Conservation (phyloP, 2,329 filamentous ascomycete genomes). For the Harringtonia aguacate region DNA sequence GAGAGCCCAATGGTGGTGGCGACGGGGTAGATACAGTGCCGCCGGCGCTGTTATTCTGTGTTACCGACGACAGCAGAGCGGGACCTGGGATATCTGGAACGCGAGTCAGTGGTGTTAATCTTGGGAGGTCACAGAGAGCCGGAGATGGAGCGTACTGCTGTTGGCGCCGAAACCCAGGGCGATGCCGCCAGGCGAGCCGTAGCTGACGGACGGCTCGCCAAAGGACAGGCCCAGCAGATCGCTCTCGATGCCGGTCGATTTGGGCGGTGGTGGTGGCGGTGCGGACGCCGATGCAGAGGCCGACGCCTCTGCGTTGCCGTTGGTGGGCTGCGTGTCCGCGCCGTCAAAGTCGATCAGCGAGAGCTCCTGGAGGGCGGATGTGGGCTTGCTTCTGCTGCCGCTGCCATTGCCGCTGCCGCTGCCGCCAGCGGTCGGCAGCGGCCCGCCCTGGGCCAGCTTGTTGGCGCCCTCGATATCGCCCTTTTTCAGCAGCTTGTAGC, state of each 20-base stretch:
- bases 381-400: conserved; percentile 53
- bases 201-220: conserved; percentile 47
- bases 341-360: conserved; percentile 89
- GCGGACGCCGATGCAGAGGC: conserved; percentile 19
- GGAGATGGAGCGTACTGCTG: conserved; percentile 34
- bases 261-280: conserved; percentile 26
- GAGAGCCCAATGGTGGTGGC: conserved; percentile 3
- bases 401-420: conserved; percentile 36
- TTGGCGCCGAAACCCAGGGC: conserved; percentile 69
- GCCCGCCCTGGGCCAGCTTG: conserved; percentile 72
- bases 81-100: conserved; percentile 51
- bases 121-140: neutral
- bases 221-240: conserved; percentile 85
- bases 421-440: conserved; percentile 26
- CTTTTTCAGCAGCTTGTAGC: conserved; percentile 93
- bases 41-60: conserved; percentile 48
- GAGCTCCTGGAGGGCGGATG: conserved; percentile 55
- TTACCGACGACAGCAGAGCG: conserved; percentile 52
- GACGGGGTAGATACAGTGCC: conserved; percentile 20
- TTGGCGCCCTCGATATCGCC: conserved; percentile 78
- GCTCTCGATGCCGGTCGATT: conserved; percentile 66
- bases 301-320: neutral
- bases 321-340: conserved; percentile 13
- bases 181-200: conserved; percentile 65
- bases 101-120: neutral